Base-by-base conservation (phyloP, 768 basidiomycete species). In the Podaxis sp. region DNA sequence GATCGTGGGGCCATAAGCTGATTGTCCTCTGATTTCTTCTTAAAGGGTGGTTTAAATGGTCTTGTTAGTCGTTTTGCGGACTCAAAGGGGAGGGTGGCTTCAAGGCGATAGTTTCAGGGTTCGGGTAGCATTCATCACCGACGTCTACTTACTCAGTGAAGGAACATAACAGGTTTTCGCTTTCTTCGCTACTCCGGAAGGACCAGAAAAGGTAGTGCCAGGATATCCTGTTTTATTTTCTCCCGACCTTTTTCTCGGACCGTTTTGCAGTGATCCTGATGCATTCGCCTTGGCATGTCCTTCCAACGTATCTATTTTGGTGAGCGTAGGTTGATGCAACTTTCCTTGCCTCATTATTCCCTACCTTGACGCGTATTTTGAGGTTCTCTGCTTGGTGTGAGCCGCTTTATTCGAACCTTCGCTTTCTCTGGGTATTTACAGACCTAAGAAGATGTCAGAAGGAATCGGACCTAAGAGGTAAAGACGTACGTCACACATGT, bases 371-470 rank as follows among this genome's bases (percentile, higher is more conserved):
- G 9, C 15, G 52, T 3, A 53, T 22, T 55, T 19, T 44, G 38
- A 53, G 48, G 66, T 64, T 59, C 63, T 61, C 44, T 74, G 51
- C 70, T 67, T 1, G 78, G 71, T 0, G 86, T 82, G 3, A 93
- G 77, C n/a, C 80, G 81, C 26, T 66, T 69, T 61, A 83, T 80
- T 28, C 81, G 80, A 2, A 71, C 75, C 57, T 72, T 79, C 0
- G 85, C 82, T 75, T 87, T 92, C 24, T 87, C 87, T 0, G 90
- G 89, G 65, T 86, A 86, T 73, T 89, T 92, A 76, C 93, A 94
- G 2, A 92, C 81, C 92, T 93, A 59, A 9, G 11, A 11, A 28
- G 28, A 38, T 22, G 17, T 33, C 36, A 52, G 36, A 13, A 7
- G 57, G 61, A 53, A 51, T 22, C 11, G 28, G 12, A 2, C 17